These are phyloP conservation scores for Lantana camara DNA, from an alignment of 257 asterid genomes.

Conservation along the genomic window DNA sequence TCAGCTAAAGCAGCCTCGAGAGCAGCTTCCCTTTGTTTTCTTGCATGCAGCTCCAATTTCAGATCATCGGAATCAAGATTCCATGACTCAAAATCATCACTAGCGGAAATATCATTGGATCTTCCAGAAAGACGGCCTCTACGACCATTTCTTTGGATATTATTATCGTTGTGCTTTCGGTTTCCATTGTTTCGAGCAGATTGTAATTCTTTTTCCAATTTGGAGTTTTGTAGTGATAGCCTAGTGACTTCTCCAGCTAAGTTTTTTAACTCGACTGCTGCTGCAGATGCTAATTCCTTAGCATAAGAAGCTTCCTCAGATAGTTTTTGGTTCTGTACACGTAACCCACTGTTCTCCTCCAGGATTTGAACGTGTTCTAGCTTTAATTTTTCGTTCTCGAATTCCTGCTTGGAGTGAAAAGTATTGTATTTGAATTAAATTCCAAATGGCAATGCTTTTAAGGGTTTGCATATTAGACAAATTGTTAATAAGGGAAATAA, in stretches of 20 bases:
- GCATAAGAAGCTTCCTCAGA: slow-evolving; percentile 97
- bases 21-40: slow-evolving; percentile 79
- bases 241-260: slow-evolving; percentile 93
- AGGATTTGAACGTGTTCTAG: slow-evolving; percentile 70
- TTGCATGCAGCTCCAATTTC: slow-evolving; percentile 80
- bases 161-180: slow-evolving; percentile 55
- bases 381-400: slow-evolving; percentile 79
- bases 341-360: slow-evolving; percentile 86
- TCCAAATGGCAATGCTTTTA: slow-evolving; percentile 3
- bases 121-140: slow-evolving; percentile 61
- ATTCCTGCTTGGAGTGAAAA: slow-evolving; percentile 51
- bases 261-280: slow-evolving; percentile 84
- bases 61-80: slow-evolving; percentile 69
- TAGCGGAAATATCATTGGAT: slow-evolving; percentile 49
- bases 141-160: slow-evolving; percentile 50
- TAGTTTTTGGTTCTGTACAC: slow-evolving; percentile 83
- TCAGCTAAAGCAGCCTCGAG: slow-evolving; percentile 90
- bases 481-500: slow-evolving; percentile 1
- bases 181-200: slow-evolving; percentile 53
- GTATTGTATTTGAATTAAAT: not conserved
- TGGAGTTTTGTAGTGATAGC: slow-evolving; percentile 71
- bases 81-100: slow-evolving; percentile 70
- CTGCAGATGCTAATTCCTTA: slow-evolving; percentile 94
- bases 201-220: slow-evolving; percentile 76
- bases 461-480: not conserved